Conservation (phyloP, 345 rosid species). For the Citrus sinensis region DVS_A1.0 CM039164.1:15231001-15231500, state of each 20-base stretch:
- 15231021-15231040: constrained; percentile 5
- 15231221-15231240: too few relatives aligned
- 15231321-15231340: background rate
- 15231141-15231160: constrained; percentile 40
- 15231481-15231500: background rate
- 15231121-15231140: constrained; percentile 27
- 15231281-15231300: too few relatives aligned
- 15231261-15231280: too few relatives aligned
- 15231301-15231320: background rate
- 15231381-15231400: background rate
- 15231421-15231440: background rate
- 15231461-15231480: background rate
- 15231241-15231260: too few relatives aligned
- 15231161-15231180: constrained; percentile 23
- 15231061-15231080: constrained; percentile 15
- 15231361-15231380: background rate
- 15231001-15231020: background rate
- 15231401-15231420: background rate
- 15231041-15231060: background rate
- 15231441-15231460: background rate
- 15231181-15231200: constrained; percentile 7
- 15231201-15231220: too few relatives aligned
- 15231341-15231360: background rate
- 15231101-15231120: constrained; percentile 4
- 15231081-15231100: constrained; percentile 38